Evolutionary conservation across 2,329 filamentous ascomycete species (phyloP).

Genomic region (Fusarium sp.): DNA sequence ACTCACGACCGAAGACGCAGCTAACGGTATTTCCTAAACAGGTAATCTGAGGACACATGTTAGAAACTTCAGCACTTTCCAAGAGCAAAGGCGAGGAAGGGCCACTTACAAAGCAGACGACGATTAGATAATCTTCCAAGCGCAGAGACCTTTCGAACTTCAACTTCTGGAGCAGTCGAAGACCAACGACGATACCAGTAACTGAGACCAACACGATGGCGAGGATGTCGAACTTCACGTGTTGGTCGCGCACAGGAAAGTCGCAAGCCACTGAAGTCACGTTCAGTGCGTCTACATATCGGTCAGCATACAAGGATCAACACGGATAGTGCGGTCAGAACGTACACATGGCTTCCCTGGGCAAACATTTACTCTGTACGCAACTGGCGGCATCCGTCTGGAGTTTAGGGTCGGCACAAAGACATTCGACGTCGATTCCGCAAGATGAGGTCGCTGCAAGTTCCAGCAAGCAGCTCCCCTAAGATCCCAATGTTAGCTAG

Average conservation of each 20-base stretch:
- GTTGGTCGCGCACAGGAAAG: conserved; percentile 2
- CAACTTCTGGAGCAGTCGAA: conserved; percentile 5
- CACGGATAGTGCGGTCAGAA: rapidly evolving
- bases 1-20: conserved; percentile 12
- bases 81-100: background rate
- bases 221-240: conserved; percentile 1
- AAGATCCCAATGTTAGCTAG: background rate
- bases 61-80: too few relatives aligned
- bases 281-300: background rate
- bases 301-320: background rate
- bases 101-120: background rate
- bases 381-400: conserved; percentile 4
- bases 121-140: background rate
- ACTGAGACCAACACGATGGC: background rate
- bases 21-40: background rate
- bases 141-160: background rate
- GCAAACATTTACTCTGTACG: conserved; percentile 1
- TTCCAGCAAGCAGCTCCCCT: conserved; percentile 12
- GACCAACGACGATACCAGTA: background rate
- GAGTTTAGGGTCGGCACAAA: conserved; percentile 11
- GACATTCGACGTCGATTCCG: conserved; percentile 9
- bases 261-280: conserved; percentile 10
- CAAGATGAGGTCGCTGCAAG: conserved; percentile 10
- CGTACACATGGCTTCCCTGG: background rate
- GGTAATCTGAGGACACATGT: background rate